Base-by-base conservation (phyloP, 257 asterid genomes). In the Petunia axillaris region DNA sequence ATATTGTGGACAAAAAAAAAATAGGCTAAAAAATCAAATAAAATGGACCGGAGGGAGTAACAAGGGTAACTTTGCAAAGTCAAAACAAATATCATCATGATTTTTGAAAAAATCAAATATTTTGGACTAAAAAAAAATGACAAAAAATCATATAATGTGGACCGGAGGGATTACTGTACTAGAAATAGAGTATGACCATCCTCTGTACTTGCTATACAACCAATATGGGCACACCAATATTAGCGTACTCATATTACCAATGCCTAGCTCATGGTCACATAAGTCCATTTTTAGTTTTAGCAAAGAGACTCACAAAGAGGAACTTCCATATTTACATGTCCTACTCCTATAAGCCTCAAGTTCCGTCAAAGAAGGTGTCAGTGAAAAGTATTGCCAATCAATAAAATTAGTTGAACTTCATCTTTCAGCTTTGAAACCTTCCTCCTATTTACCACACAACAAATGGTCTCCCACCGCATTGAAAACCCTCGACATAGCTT, bases 391-490 rank as follows among this genome's bases (percentile, higher is more conserved):
- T 65, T 75, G 74, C 6, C n/a, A 8, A 6, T 68, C 86, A 2
- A 84, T 89, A 25, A 70, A 54, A 7, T 64, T 87, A 1, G 84
- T 88, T 0, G 86, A 88, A 59, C 82, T 91, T 50, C 84, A 80
- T 64, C 89, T 89, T 6, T 86, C 91, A 0, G 15, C 84, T 37
- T 36, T 59, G 2, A 1, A 81, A 78, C 3, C 91, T 90, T 57
- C 88, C 85, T 5, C 75, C 89, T 40, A 39, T 65, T 76, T 79
- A 16, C 81, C 91, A 90, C 86, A 88, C 93, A 77, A 88, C 93
- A 65, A 90, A 90, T 67, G 91, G 88, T 84, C 91, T 90, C 48
- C 91, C 91, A 6, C 87, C 87, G 4, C 66, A 79, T 43, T 86
- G 87, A 79, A 81, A 6, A 79, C 71, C 2, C 93, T 91, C n/a